Base-by-base conservation (phyloP, 2,329 filamentous ascomycete species). In the Amauroascus verrucosus region DNA sequence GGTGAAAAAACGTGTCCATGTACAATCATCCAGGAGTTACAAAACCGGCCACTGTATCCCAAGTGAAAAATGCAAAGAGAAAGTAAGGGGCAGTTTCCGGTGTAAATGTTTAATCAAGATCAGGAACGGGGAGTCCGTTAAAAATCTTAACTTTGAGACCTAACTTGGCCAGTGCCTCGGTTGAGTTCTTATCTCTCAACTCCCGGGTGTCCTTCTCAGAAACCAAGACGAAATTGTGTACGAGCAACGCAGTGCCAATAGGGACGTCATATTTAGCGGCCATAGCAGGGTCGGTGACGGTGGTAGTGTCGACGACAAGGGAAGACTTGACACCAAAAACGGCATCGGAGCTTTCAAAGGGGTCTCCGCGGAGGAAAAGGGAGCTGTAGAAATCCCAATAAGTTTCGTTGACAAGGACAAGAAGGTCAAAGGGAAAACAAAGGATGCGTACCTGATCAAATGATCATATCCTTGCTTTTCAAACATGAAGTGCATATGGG, bases 401-500 rank as follows among this genome's bases (percentile, higher is more conserved):
- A 13, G 7, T 41, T 11, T 16, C 5, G 11, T 11, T 41, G 28
- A 41, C 48, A 8, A 24, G 32, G 41, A 13, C 47, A 3, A 35
- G 37, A 48, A 18, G 51, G 24, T 38, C 35, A 45, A 52, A 46
- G 24, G 37, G 38, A 43, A 51, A 14, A 22, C 47, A 38, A 40
- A 28, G 16, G 54, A 32, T 8, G 82, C 83, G 58, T 74, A 90
- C 86, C 88, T 94, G 64, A 93, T 84, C 62, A 95, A 70, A 65
- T 84, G 80, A 72, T 95, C 88, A 72, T 80, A 89, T 0, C 86
- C 85, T 32, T 76, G 68, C 73, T 88, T 89, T 65, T 84, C 81
- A 70, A 95, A 89, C 86, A 94, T 93, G 63, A 93, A 93, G 68
- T 93, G 87, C 75, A 91, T 79, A 67, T 93, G 87, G 18, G 82